These are phyloP conservation scores for Gossypium davidsonii DNA, from an alignment of 441 rosid species.

Conservation along the genomic window DNA sequence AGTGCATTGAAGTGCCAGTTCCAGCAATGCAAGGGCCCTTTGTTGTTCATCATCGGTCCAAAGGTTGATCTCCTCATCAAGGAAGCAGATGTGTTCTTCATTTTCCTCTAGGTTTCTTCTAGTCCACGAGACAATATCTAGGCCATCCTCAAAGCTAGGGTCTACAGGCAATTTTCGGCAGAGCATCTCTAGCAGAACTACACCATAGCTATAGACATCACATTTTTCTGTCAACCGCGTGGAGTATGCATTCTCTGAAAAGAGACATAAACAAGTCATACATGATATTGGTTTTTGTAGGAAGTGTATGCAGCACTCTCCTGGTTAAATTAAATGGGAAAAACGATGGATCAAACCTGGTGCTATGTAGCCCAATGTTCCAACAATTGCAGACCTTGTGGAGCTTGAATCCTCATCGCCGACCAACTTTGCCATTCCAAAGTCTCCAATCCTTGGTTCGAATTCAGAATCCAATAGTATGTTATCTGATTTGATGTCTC, in stretches of 20 bases:
- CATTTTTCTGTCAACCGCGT: constrained; percentile 24
- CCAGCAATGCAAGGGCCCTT: constrained; percentile 27
- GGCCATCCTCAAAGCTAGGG: constrained; percentile 27
- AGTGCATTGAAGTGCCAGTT: constrained; percentile 34
- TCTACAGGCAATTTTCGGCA: constrained; percentile 31
- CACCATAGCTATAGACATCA: constrained; percentile 32
- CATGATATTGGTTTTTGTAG: neutral
- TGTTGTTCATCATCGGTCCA: constrained; percentile 27
- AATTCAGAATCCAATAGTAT: constrained; percentile 38
- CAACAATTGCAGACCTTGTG: constrained; percentile 34
- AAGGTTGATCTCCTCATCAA: constrained; percentile 27
- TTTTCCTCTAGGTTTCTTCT: constrained; percentile 20
- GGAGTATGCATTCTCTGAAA: constrained; percentile 31
- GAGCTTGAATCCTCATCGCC: constrained; percentile 25
- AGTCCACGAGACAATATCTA: constrained; percentile 23
- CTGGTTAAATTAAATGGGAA: neutral
- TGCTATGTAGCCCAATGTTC: constrained; percentile 51
- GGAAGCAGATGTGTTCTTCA: constrained; percentile 23
- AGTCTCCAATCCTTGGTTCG: constrained; percentile 41
- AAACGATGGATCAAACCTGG: constrained; percentile 27
- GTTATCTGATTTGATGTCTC: constrained; percentile 42
- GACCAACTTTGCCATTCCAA: constrained; percentile 38
- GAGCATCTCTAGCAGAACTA: constrained; percentile 27
- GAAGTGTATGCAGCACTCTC: neutral
- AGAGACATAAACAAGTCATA: neutral